Conservation (phyloP, 768 basidiomycete genomes). For the Leucogyrophana mollusca region DNA sequence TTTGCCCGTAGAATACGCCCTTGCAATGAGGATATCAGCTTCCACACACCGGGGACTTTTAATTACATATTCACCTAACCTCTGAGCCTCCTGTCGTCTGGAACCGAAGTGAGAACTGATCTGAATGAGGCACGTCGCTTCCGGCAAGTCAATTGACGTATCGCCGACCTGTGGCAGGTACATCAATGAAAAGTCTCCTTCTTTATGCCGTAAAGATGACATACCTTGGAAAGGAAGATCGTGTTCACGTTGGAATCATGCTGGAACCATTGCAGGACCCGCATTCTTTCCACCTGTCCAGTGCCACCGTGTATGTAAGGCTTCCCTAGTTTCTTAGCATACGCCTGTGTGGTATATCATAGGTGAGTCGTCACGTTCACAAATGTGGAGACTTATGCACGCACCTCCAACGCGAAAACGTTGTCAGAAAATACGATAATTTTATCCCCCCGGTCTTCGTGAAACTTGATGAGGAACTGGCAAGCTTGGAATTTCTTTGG, state of each 20-base stretch:
- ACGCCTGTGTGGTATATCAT: conserved; percentile 51
- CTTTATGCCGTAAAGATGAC: conserved; percentile 17
- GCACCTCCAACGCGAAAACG: conserved; percentile 92
- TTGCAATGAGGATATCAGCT: conserved; percentile 26
- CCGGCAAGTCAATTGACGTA: conserved; percentile 97
- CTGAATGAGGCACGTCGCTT: conserved; percentile 98
- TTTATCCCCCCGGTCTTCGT: conserved; percentile 97
- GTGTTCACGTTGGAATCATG: conserved; percentile 95
- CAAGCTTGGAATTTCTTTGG: conserved; percentile 99
- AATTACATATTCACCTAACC: conserved; percentile 61
- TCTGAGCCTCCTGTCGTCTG: conserved; percentile 95
- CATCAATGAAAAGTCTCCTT: conserved; percentile 12
- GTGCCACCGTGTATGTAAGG: conserved; percentile 96
- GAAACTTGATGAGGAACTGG: conserved; percentile 97
- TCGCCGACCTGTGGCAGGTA: conserved; percentile 75
- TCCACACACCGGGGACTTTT: conserved; percentile 12
- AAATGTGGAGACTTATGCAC: too few relatives aligned
- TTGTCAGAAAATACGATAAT: conserved; percentile 99
- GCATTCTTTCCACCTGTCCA: conserved; percentile 92
- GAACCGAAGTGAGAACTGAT: conserved; percentile 99
- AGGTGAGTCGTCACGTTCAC: neutral
- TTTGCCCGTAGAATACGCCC: conserved; percentile 97
- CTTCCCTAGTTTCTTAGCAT: conserved; percentile 91
- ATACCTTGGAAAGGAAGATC: conserved; percentile 95
- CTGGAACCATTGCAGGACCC: conserved; percentile 93